phyloP scores from a whole-genome alignment of 257 asterid species.

The Craterostigma plantagineum region DNA sequence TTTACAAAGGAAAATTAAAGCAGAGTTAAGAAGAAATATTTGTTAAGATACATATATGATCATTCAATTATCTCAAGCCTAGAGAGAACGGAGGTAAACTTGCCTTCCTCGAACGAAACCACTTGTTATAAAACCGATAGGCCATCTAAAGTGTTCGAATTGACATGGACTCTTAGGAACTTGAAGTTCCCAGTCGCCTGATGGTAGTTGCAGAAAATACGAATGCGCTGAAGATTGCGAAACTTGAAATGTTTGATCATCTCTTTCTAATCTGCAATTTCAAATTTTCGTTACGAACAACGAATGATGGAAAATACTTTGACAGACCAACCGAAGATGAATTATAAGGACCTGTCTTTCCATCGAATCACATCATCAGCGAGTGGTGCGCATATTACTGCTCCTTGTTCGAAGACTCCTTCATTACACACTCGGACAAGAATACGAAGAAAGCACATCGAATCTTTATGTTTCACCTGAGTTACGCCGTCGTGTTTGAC shows the following conservation, averaged over 20 bases:
- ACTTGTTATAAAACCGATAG: constrained; percentile 68
- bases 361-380: constrained; percentile 31
- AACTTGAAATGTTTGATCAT: constrained; percentile 30
- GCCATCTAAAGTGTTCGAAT: constrained; percentile 33
- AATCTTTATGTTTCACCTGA: no score
- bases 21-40: background rate
- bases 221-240: constrained; percentile 32
- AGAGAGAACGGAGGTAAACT: no score
- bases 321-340: background rate
- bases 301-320: constrained; percentile 2
- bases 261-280: constrained; percentile 40
- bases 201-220: constrained; percentile 28
- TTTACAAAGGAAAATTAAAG: constrained; percentile 5
- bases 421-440: constrained; percentile 39
- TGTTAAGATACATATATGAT: background rate
- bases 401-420: constrained; percentile 80
- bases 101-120: constrained; percentile 89
- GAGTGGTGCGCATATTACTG: constrained; percentile 67
- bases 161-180: constrained; percentile 28
- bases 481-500: no score
- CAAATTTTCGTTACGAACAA: constrained; percentile 12
- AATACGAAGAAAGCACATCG: constrained; percentile 40
- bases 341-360: constrained; percentile 29
- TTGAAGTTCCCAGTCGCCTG: constrained; percentile 53
- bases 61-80: no score